Evolutionary conservation across 495 filamentous ascomycete genomes (phyloP).

Genomic region (Aspergillus homomorphus): DNA sequence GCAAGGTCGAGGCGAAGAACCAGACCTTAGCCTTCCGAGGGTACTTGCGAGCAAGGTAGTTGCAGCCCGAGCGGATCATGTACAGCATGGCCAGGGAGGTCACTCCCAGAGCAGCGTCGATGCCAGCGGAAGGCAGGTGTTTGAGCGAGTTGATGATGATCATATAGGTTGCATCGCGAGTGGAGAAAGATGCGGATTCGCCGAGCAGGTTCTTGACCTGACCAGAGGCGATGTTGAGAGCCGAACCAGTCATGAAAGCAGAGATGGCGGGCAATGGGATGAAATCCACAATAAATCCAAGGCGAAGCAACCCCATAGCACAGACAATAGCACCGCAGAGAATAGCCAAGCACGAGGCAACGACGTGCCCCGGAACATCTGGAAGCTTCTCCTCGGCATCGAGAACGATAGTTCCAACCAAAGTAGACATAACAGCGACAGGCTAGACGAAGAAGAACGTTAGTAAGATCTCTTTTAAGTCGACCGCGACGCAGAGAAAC

Average conservation of each 20-base stretch:
- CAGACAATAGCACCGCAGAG: constrained; percentile 79
- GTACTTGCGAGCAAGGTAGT: constrained; percentile 61
- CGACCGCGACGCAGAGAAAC: constrained; percentile 28
- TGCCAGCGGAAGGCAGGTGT: constrained; percentile 58
- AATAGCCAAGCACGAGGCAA: constrained; percentile 79
- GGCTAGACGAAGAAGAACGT: constrained; percentile 55
- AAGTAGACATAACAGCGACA: constrained; percentile 91
- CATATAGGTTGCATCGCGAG: constrained; percentile 73
- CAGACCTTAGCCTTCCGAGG: constrained; percentile 68
- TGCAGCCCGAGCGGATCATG: constrained; percentile 67
- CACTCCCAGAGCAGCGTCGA: constrained; percentile 89
- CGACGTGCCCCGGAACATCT: constrained; percentile 54
- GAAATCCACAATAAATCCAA: constrained; percentile 93
- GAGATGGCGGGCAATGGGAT: constrained; percentile 90
- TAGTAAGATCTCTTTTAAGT: constrained; percentile 3
- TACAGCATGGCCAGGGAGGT: constrained; percentile 83
- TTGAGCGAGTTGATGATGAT: constrained; percentile 88
- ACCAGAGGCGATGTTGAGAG: constrained; percentile 85
- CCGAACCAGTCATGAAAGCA: constrained; percentile 98
- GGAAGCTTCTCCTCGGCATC: constrained; percentile 56
- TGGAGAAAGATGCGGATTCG: constrained; percentile 66
- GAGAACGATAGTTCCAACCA: constrained; percentile 76
- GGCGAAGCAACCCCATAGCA: constrained; percentile 72
- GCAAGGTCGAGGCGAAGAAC: constrained; percentile 87
- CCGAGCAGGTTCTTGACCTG: constrained; percentile 86